phyloP scores from a whole-genome alignment of 768 basidiomycete species.

The Rhodotorula babjevae region DNA sequence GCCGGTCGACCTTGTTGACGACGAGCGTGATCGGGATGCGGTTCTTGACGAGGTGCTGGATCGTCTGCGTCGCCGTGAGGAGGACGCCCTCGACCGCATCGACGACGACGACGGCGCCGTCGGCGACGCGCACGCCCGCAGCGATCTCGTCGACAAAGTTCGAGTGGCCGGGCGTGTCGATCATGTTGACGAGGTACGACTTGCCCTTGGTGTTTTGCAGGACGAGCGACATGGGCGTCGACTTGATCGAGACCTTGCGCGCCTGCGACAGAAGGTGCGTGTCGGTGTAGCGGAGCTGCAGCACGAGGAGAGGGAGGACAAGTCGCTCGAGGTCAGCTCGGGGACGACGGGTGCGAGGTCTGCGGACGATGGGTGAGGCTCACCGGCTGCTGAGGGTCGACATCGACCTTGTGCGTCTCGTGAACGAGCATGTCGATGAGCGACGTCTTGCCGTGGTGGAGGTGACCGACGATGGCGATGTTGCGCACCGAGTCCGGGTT shows the following conservation, averaged over 20 bases:
- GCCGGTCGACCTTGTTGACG: constrained; percentile 94
- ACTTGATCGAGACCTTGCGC: constrained; percentile 90
- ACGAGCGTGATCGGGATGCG: constrained; percentile 54
- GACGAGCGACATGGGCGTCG: constrained; percentile 90
- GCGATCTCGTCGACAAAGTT: constrained; percentile 99
- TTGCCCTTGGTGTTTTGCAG: constrained; percentile 79
- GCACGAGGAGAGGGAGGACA: neutral
- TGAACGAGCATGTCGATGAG: constrained; percentile 95
- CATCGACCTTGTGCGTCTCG: constrained; percentile 89
- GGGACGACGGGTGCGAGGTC: no score
- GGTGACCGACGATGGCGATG: constrained; percentile 89
- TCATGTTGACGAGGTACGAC: constrained; percentile 84
- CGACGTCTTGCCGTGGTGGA: constrained; percentile 97
- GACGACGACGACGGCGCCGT: constrained; percentile 88
- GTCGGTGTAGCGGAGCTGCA: constrained; percentile 88
- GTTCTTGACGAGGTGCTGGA: constrained; percentile 35
- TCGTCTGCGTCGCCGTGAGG: constrained; percentile 33
- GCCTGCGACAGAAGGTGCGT: constrained; percentile 83
- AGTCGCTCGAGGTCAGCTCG: no score
- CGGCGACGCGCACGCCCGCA: constrained; percentile 73
- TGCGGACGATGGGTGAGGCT: no score
- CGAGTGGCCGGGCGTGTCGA: constrained; percentile 97
- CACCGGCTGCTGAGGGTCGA: constrained; percentile 87
- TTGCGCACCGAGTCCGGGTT: constrained; percentile 95
- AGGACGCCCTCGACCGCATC: constrained; percentile 95